Base-by-base conservation (phyloP, 176 grass and related monocot genomes). In the Ampelocalamus luodianensis region DNA sequence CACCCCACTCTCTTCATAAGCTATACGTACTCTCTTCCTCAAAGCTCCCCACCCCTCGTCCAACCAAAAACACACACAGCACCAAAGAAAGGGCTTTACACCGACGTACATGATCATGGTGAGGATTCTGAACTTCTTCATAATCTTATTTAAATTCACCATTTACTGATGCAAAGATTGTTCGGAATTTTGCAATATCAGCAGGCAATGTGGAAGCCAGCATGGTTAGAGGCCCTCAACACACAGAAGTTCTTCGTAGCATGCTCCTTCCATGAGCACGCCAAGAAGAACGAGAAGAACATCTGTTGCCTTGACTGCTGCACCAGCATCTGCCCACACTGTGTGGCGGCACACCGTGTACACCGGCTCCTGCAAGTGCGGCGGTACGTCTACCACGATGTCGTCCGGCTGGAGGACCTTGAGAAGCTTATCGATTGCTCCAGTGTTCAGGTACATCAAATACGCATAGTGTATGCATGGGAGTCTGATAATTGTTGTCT, bases 201-300 rank as follows among this genome's bases (percentile, higher is more conserved):
- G 65, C 72, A 90, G 92, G 84, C 86, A 59, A 90, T 80, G 72
- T 92, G 92, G 95, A 97, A 97, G 88, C 95, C 95, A 16, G 88
- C 92, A 75, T 97, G 95, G 95, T 84, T 97, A 80, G 92, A 97
- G 79, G 92, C 95, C 46, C 88, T 97, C 40, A 89, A 88, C 86
- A 89, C 88, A 18, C 83, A 97, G 53, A 89, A 78, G 69, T 97
- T 97, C 88, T 97, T 97, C 37, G 75, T 91, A 14, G 84, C 90
- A 74, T 97, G 95, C 74, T 84, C 92, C 24, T 79, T 86, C 66
- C 95, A 97, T 77, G 95, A 94, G 81, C 90, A 91, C 4, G 90
- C 92, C 27, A 94, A 92, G 85, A 97, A 97, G 85, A 97, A 97
- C 66, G 95, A 97, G 87, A 94, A 94, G 83, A 97, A 97, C 84